These are phyloP conservation scores for Candida cerambycidarum DNA, from an alignment of 805 yeast species.

Conservation along the genomic window DNA sequence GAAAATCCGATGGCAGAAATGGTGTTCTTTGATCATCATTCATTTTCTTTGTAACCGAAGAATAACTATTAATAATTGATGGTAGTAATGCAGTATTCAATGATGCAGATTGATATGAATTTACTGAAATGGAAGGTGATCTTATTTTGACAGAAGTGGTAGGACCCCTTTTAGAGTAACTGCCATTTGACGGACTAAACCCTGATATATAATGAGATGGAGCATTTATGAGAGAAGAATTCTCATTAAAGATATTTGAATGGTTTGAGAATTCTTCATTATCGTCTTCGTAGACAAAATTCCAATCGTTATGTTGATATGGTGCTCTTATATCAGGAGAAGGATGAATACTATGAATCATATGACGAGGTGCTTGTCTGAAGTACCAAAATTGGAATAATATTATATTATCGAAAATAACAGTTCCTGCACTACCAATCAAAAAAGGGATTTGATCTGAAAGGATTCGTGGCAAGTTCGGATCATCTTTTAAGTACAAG, in stretches of 20 bases:
- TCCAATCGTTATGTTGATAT: conserved; percentile 42
- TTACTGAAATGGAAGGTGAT: conserved; percentile 4
- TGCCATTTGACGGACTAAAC: conserved; percentile 3
- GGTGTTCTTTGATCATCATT: conserved; percentile 35
- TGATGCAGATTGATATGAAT: conserved; percentile 12
- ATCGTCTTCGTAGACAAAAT: conserved; percentile 19
- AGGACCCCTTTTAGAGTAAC: background rate
- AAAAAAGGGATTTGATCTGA: conserved; percentile 74
- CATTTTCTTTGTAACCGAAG: conserved; percentile 37
- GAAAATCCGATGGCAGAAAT: conserved; percentile 43
- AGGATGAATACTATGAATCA: too few species aligned
- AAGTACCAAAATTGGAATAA: conserved; percentile 27
- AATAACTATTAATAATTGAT: conserved; percentile 39
- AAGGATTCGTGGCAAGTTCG: conserved; percentile 36
- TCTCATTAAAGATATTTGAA: conserved; percentile 7
- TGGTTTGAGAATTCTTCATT: conserved; percentile 7
- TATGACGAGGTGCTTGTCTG: background rate
- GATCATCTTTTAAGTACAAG: conserved; percentile 18
- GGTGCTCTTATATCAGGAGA: conserved; percentile 11
- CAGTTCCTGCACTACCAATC: conserved; percentile 80
- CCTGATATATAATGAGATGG: conserved; percentile 19
- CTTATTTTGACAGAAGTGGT: conserved; percentile 3
- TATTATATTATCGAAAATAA: conserved; percentile 50
- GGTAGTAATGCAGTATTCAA: conserved; percentile 40
- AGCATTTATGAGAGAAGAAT: conserved; percentile 14